Evolutionary conservation across 306 rosid species (phyloP), one percentile per base, ranked within the genome.

Genomic region (Malus sylvestris): DNA sequence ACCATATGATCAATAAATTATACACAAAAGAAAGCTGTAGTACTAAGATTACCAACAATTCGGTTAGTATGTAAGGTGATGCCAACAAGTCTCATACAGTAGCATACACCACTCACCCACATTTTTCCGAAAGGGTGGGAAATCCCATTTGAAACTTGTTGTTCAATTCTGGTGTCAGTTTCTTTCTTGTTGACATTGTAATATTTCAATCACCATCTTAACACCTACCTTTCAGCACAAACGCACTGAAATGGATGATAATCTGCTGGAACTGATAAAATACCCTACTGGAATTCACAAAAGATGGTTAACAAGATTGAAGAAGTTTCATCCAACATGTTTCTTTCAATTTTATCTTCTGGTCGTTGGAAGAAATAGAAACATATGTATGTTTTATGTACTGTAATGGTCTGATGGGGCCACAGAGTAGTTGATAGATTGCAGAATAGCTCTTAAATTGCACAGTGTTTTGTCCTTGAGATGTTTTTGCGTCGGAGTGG

Each of bases 391-490:
- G 20, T 49, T 7, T 70, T 29, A 70, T 29, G 44, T 49, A 70
- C 27, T 25, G 18, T 27, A 46, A 27, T 49, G 42, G 42, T 70
- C 10, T 4, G 14, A 49, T 33, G 10, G 61, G 44, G 22, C 62
- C 76, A 22, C 44, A 45, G 9, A 22, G 65, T 55, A 71, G 13
- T 55, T 71, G 45, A 52, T 53, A 23, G 32, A 53, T 71, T 33
- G 51, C 75, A 32, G 30, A 53, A n/a, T 33, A 33, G 15, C 2
- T 27, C 40, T 70, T 19, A 51, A 27, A 51, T 30, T 27, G 16
- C 61, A 51, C 40, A 75, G 53, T 73, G 32, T n/a, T 67, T n/a
- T 76, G 62, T 55, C 59, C 70, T 44, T 60, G 13, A 67, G 80
- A 63, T 76, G 66, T 73, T 42, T 67, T 73, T 68, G 65, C 70